phyloP scores from a whole-genome alignment of 345 rosid genomes.

The Camelina hispida region DNA sequence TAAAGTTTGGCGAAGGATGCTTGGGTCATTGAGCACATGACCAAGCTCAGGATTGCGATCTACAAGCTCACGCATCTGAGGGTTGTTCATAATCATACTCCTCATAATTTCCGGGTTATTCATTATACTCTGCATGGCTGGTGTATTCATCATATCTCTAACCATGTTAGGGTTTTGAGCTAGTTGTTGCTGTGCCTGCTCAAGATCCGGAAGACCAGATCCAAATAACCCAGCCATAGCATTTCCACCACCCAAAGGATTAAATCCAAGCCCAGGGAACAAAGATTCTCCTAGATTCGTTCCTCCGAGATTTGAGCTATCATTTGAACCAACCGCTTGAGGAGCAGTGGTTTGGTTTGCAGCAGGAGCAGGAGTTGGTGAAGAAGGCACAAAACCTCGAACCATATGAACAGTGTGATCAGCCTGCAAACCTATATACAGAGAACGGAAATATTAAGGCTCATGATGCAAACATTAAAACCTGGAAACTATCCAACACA shows the following conservation, averaged over 20 bases:
- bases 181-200: constrained; percentile 79
- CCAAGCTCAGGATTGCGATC: constrained; percentile 95
- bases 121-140: constrained; percentile 80
- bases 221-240: constrained; percentile 65
- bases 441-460: constrained; percentile 2
- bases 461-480: constrained; percentile 19
- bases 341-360: constrained; percentile 53
- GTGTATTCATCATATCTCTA: constrained; percentile 87
- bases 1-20: constrained; percentile 76
- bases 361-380: constrained; percentile 55
- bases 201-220: constrained; percentile 77
- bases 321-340: constrained; percentile 63
- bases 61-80: constrained; percentile 88
- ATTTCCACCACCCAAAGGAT: constrained; percentile 60
- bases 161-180: constrained; percentile 80
- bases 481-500: neutral
- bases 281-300: constrained; percentile 64
- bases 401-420: constrained; percentile 98
- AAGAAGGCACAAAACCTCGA: constrained; percentile 64
- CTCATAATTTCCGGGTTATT: constrained; percentile 87
- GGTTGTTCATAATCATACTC: constrained; percentile 80
- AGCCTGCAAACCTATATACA: constrained; percentile 77
- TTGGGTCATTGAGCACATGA: constrained; percentile 82
- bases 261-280: constrained; percentile 80
- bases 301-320: constrained; percentile 53